Evolutionary conservation across 164 flowering plant species (phyloP), one percentile per base, ranked within the genome.

Genomic region (Macadamia integrifolia): DNA sequence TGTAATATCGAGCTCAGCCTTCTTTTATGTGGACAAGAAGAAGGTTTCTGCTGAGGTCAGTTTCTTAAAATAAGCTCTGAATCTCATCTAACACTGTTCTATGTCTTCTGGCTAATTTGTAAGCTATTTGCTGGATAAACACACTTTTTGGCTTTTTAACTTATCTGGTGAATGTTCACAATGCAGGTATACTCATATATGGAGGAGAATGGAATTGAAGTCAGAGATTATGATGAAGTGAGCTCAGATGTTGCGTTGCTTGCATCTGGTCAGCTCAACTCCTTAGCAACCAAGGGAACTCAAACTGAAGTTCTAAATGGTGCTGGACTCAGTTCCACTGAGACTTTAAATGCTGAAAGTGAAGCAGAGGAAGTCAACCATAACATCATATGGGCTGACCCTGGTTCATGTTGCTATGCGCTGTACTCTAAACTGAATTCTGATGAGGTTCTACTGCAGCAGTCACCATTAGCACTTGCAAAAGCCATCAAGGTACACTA

Each of bases 401-500:
- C 99, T 74, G 77, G 72, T 70, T 71, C 92, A 65, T 89, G 98
- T 80, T 91, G 98, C 80, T 92, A 85, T 82, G 88, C 97, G 35
- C 76, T 95, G 73, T 91, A 83, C 79, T 80, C 96, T 31, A 89
- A 87, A 74, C 71, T 95, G 70, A 82, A 82, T 56, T 60, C 85
- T 53, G 83, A 82, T 67, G 81, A 84, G 71, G 92, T 87, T 77
- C 79, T 86, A 57, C 65, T 87, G 72, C 86, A 85, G 80, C 92
- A 82, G 65, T 90, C 99, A 57, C 96, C 99, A 73, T 71, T 95
- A 80, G 92, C 98, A 70, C 91, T 95, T 71, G 83, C 94, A 55
- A 95, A 95, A 84, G 92, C 98, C 66, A 13, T 95, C 30, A 95
- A 95, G 99, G 99, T 94, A 75, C 49, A 17, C 42, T 48, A 32